Evolutionary conservation across 1,284 basidiomycete species (phyloP), one percentile per base, ranked within the genome.

Genomic region (Gomphus bonarii): DNA sequence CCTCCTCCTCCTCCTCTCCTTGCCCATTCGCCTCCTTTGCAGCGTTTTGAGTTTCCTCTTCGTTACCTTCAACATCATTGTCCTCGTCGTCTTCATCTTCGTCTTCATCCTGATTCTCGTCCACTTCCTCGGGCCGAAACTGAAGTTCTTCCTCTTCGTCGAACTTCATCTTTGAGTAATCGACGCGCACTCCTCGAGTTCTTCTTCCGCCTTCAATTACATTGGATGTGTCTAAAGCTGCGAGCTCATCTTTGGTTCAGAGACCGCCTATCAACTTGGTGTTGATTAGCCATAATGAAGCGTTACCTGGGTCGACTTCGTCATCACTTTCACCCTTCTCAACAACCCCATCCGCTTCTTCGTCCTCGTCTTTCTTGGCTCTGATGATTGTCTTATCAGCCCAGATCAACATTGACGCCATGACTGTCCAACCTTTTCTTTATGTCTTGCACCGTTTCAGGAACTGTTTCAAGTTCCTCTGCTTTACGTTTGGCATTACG

Each of bases 171-270:
- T 72, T 68, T 18, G 69, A 70, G 59, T 72, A 71, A 62, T 70
- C 69, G 54, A 70, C 53, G 43, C 67, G 66, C 22, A 69, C 66
- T 3, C 69, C 70, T 25, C 70, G 70, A 55, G 71, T 71, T 53
- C 70, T 66, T 25, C 69, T 64, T 9, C 62, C 62, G 14, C 65
- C 64, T 1, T 60, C 62, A 52, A 70, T 68, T 59, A 68, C 66
- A 53, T 70, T 68, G 14, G 51, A 54, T 20, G 57, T 57, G 43
- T 68, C 66, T 43, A 71, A 55, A 10, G 63, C 66, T 3, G 54
- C 60, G 16, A 70, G 65, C 60, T 71, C 68, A 56, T 70, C 71
- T 25, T 25, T 72, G 52, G 14, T 20, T 25, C 2, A 31, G 14
- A 18, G 25, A 25, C 2, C 25, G 25, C 25, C 4, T 3, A 18